phyloP scores from a whole-genome alignment of 345 rosid species.

The Schrenkiella parvula region DNA sequence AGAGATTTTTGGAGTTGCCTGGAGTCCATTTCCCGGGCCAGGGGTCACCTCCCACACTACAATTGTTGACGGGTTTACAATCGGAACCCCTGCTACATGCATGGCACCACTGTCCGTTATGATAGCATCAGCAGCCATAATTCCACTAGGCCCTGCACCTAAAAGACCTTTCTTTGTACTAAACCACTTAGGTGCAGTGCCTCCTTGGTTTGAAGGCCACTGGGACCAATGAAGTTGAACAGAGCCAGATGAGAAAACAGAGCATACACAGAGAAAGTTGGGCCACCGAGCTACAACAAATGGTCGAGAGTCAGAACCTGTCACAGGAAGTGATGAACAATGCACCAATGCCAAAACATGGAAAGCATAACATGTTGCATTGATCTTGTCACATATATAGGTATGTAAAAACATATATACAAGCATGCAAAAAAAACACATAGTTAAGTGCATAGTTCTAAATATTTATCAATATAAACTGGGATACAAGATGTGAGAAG shows the following conservation, averaged over 20 bases:
- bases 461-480: background rate
- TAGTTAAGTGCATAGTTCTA: background rate
- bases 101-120: constrained; percentile 94
- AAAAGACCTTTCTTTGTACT: constrained; percentile 92
- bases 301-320: constrained; percentile 1
- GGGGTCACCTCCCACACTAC: constrained; percentile 99
- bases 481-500: background rate
- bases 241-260: constrained; percentile 96
- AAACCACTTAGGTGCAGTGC: constrained; percentile 76
- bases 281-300: constrained; percentile 95
- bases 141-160: constrained; percentile 99
- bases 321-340: background rate
- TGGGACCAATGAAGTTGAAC: constrained; percentile 99
- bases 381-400: constrained; percentile 3
- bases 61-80: constrained; percentile 96
- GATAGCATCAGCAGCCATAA: constrained; percentile 99
- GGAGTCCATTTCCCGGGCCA: constrained; percentile 92
- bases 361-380: background rate
- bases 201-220: constrained; percentile 83
- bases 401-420: background rate
- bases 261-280: constrained; percentile 92
- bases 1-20: constrained; percentile 61
- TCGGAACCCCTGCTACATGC: constrained; percentile 99
- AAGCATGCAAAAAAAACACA: no score
- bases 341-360: background rate